phyloP scores from a whole-genome alignment of 2,329 filamentous ascomycete genomes.

The Fusarium sp. region DNA sequence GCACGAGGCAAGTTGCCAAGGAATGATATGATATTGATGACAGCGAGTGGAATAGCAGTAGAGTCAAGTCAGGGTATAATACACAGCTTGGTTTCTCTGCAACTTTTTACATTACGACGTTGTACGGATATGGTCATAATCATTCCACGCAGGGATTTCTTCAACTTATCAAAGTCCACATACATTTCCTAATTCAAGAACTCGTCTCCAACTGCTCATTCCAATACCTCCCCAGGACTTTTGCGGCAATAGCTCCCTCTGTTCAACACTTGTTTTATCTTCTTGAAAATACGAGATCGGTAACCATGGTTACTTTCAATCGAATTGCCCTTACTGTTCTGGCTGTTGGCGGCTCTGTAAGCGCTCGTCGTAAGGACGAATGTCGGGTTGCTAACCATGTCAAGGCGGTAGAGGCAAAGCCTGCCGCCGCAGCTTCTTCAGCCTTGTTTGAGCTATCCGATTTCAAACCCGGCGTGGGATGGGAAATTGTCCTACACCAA shows the following conservation, averaged over 20 bases:
- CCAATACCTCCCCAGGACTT: not conserved
- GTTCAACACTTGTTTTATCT: not conserved
- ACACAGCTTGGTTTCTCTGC: not conserved
- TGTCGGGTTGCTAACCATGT: conserved; percentile 5
- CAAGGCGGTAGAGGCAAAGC: conserved; percentile 10
- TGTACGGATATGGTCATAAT: not conserved
- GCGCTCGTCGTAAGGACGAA: conserved; percentile 22
- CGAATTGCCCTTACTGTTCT: conserved; percentile 25
- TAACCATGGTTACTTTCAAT: conserved; percentile 33
- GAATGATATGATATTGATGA: not conserved
- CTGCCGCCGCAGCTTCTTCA: not conserved
- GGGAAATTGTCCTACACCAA: conserved; percentile 47
- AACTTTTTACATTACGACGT: not conserved
- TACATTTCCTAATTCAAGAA: not conserved
- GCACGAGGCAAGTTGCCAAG: not conserved
- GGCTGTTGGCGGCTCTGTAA: conserved; percentile 21
- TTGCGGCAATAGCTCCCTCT: not conserved
- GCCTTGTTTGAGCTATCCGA: conserved; percentile 3
- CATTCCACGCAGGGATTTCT: not conserved
- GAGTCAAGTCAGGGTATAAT: not conserved
- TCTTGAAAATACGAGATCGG: not conserved
- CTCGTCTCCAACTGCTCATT: not conserved
- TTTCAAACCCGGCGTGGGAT: conserved; percentile 46
- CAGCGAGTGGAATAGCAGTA: not conserved
- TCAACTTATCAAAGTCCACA: not conserved